Conservation (phyloP, 352 stramenopile species). For the Pythium sukuiense region DNA sequence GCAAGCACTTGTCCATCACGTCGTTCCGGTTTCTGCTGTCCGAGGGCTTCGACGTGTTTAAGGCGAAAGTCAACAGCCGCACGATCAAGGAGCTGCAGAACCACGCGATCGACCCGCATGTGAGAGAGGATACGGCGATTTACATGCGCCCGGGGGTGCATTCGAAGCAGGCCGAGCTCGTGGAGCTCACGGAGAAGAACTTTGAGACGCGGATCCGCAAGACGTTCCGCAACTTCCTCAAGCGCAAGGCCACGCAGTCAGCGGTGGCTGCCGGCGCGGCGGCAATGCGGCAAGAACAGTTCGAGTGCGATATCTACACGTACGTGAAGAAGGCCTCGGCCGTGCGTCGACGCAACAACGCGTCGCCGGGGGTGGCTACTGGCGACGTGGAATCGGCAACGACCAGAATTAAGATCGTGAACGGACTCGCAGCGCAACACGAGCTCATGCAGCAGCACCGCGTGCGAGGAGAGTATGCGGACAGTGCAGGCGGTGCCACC, state of each 20-base stretch:
- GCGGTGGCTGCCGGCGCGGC: conserved; percentile 2
- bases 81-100: conserved; percentile 54
- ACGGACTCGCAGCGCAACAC: conserved; percentile 24
- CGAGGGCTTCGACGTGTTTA: conserved; percentile 75
- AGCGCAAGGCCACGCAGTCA: conserved; percentile 47
- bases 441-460: conserved; percentile 21
- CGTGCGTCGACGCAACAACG: conserved; percentile 7
- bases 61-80: conserved; percentile 60
- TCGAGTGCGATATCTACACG: conserved; percentile 73
- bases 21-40: conserved; percentile 68
- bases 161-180: conserved; percentile 81
- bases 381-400: neutral
- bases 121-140: conserved; percentile 63
- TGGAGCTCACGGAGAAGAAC: conserved; percentile 60
- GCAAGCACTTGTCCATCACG: conserved; percentile 60
- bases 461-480: neutral
- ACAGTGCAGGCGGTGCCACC: neutral
- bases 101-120: conserved; percentile 40
- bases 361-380: neutral
- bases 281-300: conserved; percentile 28
- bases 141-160: conserved; percentile 77
- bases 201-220: conserved; percentile 71
- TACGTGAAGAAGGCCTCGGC: conserved; percentile 65
- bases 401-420: conserved; percentile 17
- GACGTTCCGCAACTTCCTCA: conserved; percentile 79